Conservation (phyloP, 75 land plant genomes). For the Selaginella tamariscina region DNA sequence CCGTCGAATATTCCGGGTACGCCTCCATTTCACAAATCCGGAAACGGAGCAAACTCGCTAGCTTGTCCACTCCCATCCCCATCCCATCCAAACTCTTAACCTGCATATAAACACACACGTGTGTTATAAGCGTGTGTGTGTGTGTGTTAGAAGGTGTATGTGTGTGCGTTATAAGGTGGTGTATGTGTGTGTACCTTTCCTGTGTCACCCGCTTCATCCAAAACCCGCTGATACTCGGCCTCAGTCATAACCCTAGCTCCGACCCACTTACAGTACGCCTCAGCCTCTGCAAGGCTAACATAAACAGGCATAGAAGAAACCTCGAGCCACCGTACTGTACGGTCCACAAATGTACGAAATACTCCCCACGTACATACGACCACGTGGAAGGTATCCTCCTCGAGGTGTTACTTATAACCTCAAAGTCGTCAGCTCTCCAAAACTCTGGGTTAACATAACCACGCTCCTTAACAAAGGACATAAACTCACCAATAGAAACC, state of each 20-base stretch:
- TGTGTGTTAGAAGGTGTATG: too few species aligned
- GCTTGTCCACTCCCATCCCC: constrained; percentile 39
- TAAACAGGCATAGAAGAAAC: constrained; percentile 26
- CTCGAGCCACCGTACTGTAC: constrained; percentile 18
- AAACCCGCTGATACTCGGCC: constrained; percentile 25
- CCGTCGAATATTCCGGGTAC: constrained; percentile 31
- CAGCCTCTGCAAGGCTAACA: constrained; percentile 34
- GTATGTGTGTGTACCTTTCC: too few species aligned
- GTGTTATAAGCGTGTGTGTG: too few species aligned
- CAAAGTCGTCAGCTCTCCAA: constrained; percentile 24
- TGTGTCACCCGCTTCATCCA: not conserved
- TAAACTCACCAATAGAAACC: constrained; percentile 21
- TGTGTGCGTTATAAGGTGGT: too few species aligned
- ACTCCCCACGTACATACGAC: constrained; percentile 19
- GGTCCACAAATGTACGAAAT: constrained; percentile 18
- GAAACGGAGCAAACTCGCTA: constrained; percentile 21
- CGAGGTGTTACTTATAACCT: constrained; percentile 15
- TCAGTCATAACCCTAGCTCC: constrained; percentile 30
- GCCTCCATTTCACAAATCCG: constrained; percentile 29
- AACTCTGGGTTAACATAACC: constrained; percentile 18
- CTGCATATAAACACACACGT: too few species aligned
- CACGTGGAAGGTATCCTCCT: constrained; percentile 28
- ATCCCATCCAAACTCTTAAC: constrained; percentile 16
- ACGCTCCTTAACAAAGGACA: constrained; percentile 18
- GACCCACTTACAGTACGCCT: constrained; percentile 32